Conservation (phyloP, 148 eudicot genomes). For the Talinum fruticosum region DNA sequence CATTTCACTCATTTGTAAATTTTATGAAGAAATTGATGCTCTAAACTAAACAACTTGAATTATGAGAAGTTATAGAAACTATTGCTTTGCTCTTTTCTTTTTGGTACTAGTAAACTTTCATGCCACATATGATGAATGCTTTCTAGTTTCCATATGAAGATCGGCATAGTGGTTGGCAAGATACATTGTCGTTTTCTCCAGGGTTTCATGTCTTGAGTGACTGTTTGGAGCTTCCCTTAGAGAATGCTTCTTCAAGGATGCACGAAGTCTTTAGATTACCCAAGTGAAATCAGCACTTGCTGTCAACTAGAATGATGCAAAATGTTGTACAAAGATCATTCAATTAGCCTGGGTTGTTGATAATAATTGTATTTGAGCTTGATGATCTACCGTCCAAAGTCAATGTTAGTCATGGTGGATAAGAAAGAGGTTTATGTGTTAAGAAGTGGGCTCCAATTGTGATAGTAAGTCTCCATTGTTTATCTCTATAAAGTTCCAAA, state of each 20-base stretch:
- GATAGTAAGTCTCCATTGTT: neutral
- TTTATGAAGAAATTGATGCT: slow-evolving; percentile 26
- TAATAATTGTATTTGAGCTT: too few species aligned
- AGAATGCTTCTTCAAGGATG: neutral
- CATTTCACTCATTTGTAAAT: slow-evolving; percentile 20
- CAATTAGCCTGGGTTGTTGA: neutral
- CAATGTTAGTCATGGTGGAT: too few species aligned
- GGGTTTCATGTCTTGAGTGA: neutral
- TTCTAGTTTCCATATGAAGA: neutral
- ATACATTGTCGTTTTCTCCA: neutral
- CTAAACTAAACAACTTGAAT: slow-evolving; percentile 36
- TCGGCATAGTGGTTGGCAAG: neutral
- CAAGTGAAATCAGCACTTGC: neutral
- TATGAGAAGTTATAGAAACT: slow-evolving; percentile 31
- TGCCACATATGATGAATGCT: neutral
- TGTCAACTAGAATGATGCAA: neutral
- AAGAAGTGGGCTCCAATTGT: neutral
- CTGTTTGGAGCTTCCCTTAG: neutral
- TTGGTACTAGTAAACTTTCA: slow-evolving; percentile 27
- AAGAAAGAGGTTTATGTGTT: neutral
- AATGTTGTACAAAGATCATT: neutral
- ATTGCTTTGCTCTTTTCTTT: slow-evolving; percentile 45
- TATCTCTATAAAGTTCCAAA: neutral
- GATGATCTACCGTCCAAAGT: too few species aligned
- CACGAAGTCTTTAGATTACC: neutral